Base-by-base conservation (phyloP, 495 filamentous ascomycete genomes). In the Xylaria sp. region DNA sequence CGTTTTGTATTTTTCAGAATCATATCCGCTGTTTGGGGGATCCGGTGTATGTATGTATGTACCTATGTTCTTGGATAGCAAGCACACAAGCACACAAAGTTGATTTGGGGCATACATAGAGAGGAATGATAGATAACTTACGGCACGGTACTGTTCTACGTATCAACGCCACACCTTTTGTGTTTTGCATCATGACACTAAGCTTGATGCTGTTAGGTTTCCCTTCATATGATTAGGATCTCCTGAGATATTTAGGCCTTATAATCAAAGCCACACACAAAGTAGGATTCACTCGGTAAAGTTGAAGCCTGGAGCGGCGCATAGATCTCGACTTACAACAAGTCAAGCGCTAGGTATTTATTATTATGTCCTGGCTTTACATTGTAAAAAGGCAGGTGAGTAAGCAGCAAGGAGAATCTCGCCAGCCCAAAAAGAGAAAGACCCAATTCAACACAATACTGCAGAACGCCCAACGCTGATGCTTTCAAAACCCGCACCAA, bases 381-480 rank as follows among this genome's bases (percentile, higher is more conserved):
- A 24, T 41, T 19, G 31, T 35, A 66, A 66, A 9, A 7, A 35
- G 29, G 43, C 31, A 46, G 37, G 15, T 48, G 5, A 48, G 21
- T 9, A 37, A 1, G 5, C 17, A 17, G 2, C 15, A 14, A 14
- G 0, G 52, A n/a, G 41, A 48, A 67, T 52, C 46, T 41, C 46
- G 44, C 63, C 48, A 67, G 4, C 29, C 33, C 17, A 61, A 48
- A 68, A 44, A 50, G 2, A 11, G 0, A 61, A 59, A 33, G 7
- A n/a, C 17, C 40, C 14, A 61, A 57, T 44, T 6, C 21, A 12
- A 61, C 19, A 31, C 14, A 50, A 61, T 43, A 63, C 68, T 43
- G 24, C 57, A 43, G 11, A 26, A 70, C 68, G 68, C 68, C 68
- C 17, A 70, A 70, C 68, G 68, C 68, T 70, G 61, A 70, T 70